Evolutionary conservation across 2,329 filamentous ascomycete species (phyloP).

Genomic region (Hymenoscyphus salicellus): DNA sequence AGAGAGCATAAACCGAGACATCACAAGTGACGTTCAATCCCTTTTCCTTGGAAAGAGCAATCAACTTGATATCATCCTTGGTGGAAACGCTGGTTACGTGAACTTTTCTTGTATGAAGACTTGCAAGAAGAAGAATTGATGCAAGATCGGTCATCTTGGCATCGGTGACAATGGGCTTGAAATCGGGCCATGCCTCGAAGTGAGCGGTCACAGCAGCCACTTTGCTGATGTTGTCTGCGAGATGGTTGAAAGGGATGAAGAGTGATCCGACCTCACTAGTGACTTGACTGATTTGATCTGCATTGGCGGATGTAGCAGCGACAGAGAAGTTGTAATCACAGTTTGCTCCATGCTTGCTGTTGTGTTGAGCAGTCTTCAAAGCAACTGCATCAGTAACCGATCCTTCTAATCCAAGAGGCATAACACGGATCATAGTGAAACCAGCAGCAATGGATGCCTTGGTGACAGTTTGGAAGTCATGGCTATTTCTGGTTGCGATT

Average conservation of each 20-base stretch:
- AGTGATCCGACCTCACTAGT: conserved; percentile 73
- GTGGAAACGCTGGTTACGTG: conserved; percentile 79
- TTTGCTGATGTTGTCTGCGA: conserved; percentile 80
- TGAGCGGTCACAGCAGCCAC: conserved; percentile 75
- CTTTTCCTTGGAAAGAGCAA: conserved; percentile 75
- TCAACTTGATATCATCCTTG: conserved; percentile 74
- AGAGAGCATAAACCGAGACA: conserved; percentile 75
- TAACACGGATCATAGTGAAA: conserved; percentile 77
- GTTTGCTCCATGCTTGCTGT: conserved; percentile 63
- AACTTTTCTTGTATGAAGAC: conserved; percentile 73
- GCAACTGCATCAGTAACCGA: conserved; percentile 70
- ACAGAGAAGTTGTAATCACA: conserved; percentile 82
- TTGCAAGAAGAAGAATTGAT: conserved; percentile 75
- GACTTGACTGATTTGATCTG: conserved; percentile 70
- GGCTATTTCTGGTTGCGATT: conserved; percentile 60
- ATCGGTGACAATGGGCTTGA: conserved; percentile 79
- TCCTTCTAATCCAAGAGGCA: conserved; percentile 71
- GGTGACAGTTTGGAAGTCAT: conserved; percentile 67
- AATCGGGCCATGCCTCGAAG: conserved; percentile 72
- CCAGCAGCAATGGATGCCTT: conserved; percentile 71
- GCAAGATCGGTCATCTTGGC: conserved; percentile 77
- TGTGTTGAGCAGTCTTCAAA: conserved; percentile 69
- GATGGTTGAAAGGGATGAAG: conserved; percentile 76
- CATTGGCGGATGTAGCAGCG: conserved; percentile 68
- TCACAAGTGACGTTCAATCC: conserved; percentile 80